phyloP scores from a whole-genome alignment of 1,139 yeast genomes.

The Pichia cactophila region DNA sequence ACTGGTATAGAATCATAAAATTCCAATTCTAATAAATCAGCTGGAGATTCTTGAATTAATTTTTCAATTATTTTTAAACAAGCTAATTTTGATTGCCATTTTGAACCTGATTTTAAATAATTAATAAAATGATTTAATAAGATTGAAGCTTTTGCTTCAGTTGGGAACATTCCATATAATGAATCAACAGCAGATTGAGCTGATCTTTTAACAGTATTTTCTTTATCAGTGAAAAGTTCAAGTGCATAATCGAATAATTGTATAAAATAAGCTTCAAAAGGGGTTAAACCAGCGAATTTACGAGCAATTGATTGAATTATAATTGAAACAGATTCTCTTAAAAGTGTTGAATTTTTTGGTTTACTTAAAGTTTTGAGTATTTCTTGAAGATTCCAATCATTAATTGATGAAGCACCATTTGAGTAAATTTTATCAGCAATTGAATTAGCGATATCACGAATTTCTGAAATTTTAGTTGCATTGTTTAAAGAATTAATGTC shows the following conservation, averaged over 20 bases:
- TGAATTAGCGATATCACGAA: conserved; percentile 51
- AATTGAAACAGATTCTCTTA: conserved; percentile 69
- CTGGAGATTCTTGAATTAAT: conserved; percentile 72
- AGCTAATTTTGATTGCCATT: conserved; percentile 87
- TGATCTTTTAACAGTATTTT: conserved; percentile 73
- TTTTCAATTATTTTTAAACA: conserved; percentile 69
- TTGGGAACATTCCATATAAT: conserved; percentile 60
- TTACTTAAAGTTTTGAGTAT: conserved; percentile 59
- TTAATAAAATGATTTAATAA: conserved; percentile 53
- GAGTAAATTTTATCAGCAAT: conserved; percentile 44
- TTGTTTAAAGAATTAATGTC: conserved; percentile 48
- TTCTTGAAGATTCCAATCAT: conserved; percentile 60
- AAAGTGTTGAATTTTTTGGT: conserved; percentile 63
- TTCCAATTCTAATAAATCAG: conserved; percentile 74
- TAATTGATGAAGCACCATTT: conserved; percentile 43
- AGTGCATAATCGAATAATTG: conserved; percentile 49
- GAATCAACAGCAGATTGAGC: conserved; percentile 67
- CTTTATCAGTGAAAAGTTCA: conserved; percentile 77
- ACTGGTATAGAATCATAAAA: conserved; percentile 78
- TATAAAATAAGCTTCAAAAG: conserved; percentile 66
- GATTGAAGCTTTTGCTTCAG: conserved; percentile 71
- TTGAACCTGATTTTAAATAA: conserved; percentile 75
- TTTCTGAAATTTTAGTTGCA: conserved; percentile 55
- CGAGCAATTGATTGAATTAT: conserved; percentile 63
- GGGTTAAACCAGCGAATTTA: conserved; percentile 58